A percentile compares a stretch with the other conserved stretches of the same genome.
phyloP scores from a whole-genome alignment of 192 early-diverging fungal species.

The Backusella psychrophila region DNA sequence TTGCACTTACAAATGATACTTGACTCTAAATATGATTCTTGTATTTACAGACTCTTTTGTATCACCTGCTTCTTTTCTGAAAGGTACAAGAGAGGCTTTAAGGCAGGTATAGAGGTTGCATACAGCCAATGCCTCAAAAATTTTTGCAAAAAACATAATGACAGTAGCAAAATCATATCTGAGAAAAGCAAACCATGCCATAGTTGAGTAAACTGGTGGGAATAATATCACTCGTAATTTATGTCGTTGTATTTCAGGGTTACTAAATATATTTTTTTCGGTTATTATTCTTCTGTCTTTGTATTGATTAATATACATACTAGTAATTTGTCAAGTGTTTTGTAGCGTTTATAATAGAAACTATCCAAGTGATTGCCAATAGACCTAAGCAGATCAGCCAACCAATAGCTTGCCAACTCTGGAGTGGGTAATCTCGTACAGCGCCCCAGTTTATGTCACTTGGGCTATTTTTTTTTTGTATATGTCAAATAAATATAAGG shows the following conservation, averaged over 20 bases:
- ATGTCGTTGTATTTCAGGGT: slow-evolving; percentile 34
- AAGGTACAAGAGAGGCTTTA: slow-evolving; percentile 31
- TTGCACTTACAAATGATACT: slow-evolving; percentile 23
- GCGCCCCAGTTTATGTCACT: background rate
- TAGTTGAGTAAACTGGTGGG: slow-evolving; percentile 31
- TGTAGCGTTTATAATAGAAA: slow-evolving; percentile 5
- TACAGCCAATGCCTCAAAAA: slow-evolving; percentile 35
- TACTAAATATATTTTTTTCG: background rate
- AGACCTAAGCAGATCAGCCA: slow-evolving; percentile 23
- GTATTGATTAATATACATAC: slow-evolving; percentile 13
- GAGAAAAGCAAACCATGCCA: slow-evolving; percentile 26
- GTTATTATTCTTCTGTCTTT: background rate
- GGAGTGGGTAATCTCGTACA: background rate
- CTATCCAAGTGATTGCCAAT: slow-evolving; percentile 23
- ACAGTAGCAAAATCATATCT: slow-evolving; percentile 21
- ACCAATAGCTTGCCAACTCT: slow-evolving; percentile 28
- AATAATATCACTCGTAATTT: slow-evolving; percentile 32
- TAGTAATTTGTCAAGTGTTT: slow-evolving; percentile 29
- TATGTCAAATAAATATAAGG: too few species aligned
- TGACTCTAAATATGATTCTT: slow-evolving; percentile 27
- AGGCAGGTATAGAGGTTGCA: slow-evolving; percentile 31
- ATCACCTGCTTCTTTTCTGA: slow-evolving; percentile 20
- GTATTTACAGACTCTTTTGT: slow-evolving; percentile 13
- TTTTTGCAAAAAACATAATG: slow-evolving; percentile 32
- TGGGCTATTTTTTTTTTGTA: too few species aligned